phyloP scores from a whole-genome alignment of 1,284 basidiomycete genomes.

The Phylloboletellus chloephorus region DNA sequence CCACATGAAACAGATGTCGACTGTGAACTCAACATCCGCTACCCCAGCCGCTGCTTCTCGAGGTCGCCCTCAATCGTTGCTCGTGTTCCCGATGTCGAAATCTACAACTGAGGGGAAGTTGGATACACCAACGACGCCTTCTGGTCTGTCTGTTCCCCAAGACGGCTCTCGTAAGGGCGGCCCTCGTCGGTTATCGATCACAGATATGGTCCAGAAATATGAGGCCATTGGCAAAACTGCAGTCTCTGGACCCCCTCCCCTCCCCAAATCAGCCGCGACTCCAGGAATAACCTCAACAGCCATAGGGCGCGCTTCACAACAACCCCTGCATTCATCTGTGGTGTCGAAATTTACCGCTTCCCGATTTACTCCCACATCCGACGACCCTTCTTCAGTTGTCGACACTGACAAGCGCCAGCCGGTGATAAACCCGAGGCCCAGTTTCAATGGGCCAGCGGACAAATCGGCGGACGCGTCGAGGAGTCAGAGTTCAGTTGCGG shows the following conservation, averaged over 20 bases:
- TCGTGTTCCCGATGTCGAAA: conserved; percentile 56
- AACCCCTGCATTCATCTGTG: conserved; percentile 22
- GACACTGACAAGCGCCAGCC: conserved; percentile 25
- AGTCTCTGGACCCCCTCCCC: conserved; percentile 29
- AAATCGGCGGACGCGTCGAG: conserved; percentile 13
- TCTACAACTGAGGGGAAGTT: conserved; percentile 34
- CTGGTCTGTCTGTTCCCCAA: conserved; percentile 41
- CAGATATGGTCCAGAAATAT: conserved; percentile 75
- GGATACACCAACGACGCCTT: conserved; percentile 28
- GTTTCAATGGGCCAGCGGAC: conserved; percentile 17
- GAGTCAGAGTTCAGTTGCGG: conserved; percentile 17
- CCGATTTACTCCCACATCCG: conserved; percentile 14
- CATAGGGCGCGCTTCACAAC: conserved; percentile 23
- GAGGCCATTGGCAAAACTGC: conserved; percentile 50
- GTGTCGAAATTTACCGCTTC: conserved; percentile 24
- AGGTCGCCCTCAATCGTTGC: conserved; percentile 69
- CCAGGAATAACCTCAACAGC: conserved; percentile 15
- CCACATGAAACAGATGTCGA: conserved; percentile 27
- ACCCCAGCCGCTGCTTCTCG: conserved; percentile 30
- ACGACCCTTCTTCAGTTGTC: conserved; percentile 7
- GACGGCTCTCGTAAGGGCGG: conserved; percentile 35
- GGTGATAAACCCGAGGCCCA: conserved; percentile 7
- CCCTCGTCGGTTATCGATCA: conserved; percentile 64
- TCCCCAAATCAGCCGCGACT: conserved; percentile 31
- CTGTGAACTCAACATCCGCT: conserved; percentile 22